Conservation (phyloP, 768 basidiomycete species). For the Termitomyces sp. region DNA sequence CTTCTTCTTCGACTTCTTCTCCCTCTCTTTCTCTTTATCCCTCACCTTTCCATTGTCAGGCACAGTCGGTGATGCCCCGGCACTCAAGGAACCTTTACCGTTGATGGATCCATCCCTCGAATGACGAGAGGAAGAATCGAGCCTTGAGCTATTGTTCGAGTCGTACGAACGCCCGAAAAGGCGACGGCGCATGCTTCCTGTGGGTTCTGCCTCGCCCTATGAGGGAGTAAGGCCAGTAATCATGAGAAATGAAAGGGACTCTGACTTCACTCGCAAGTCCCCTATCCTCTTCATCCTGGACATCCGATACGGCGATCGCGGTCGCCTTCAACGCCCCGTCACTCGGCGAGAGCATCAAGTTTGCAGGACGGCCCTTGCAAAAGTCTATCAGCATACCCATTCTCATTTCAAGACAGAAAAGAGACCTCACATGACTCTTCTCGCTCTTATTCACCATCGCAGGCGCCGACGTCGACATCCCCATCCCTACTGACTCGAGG, state of each 20-base stretch:
- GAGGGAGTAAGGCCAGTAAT: not conserved
- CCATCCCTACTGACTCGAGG: constrained; percentile 3
- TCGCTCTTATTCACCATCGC: constrained; percentile 14
- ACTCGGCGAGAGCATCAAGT: constrained; percentile 56
- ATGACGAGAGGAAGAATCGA: constrained; percentile 20
- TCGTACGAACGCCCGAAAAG: constrained; percentile 65
- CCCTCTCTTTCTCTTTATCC: constrained; percentile 18
- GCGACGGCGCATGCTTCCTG: constrained; percentile 42
- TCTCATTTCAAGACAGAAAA: not conserved
- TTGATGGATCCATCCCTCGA: constrained; percentile 20
- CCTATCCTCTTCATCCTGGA: constrained; percentile 44
- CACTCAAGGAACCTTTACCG: constrained; percentile 5
- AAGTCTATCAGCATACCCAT: not conserved
- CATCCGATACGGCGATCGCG: constrained; percentile 32
- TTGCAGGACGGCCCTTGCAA: constrained; percentile 46
- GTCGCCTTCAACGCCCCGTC: constrained; percentile 51
- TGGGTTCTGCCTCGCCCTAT: constrained; percentile 50
- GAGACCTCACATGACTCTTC: constrained; percentile 20
- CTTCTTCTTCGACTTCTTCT: constrained; percentile 27
- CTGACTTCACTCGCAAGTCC: constrained; percentile 68
- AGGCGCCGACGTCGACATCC: constrained; percentile 14
- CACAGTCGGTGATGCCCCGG: constrained; percentile 24
- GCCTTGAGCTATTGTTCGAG: constrained; percentile 25
- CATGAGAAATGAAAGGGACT: constrained; percentile 10
- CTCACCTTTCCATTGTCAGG: constrained; percentile 4